These are phyloP conservation scores for Cercospora sojina DNA, from an alignment of 2,329 filamentous ascomycete species.

Conservation along the genomic window DNA sequence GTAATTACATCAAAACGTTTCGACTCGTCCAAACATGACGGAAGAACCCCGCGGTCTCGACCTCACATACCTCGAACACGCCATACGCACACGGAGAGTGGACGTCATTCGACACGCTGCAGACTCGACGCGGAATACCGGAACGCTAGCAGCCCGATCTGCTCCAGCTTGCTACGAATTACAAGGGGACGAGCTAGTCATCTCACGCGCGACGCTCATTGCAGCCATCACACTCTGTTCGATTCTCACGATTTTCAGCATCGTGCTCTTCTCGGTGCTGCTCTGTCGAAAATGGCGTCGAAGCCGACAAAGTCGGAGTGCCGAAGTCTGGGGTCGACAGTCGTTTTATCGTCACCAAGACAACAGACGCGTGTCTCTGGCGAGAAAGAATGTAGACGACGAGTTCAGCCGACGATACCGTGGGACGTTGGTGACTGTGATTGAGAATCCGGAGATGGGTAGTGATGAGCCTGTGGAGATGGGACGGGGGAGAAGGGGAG, in stretches of 20 bases:
- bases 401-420: slow-evolving; percentile 28
- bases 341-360: slow-evolving; percentile 15
- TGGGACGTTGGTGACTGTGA: slow-evolving; percentile 23
- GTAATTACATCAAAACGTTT: neutral
- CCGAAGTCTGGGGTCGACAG: slow-evolving; percentile 29
- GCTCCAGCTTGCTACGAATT: slow-evolving; percentile 14
- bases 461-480: slow-evolving; percentile 32
- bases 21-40: neutral
- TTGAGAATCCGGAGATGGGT: slow-evolving; percentile 34
- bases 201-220: slow-evolving; percentile 32
- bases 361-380: slow-evolving; percentile 28
- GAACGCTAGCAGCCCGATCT: neutral
- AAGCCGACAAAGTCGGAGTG: slow-evolving; percentile 19
- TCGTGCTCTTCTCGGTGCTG: slow-evolving; percentile 20
- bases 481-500: slow-evolving; percentile 19
- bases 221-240: slow-evolving; percentile 26
- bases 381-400: slow-evolving; percentile 32
- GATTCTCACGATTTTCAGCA: slow-evolving; percentile 26
- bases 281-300: slow-evolving; percentile 26
- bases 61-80: slow-evolving; percentile 12
- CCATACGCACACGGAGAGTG: slow-evolving; percentile 7
- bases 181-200: slow-evolving; percentile 23
- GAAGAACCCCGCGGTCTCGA: neutral
- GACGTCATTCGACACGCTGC: slow-evolving; percentile 7
- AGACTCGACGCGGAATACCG: neutral